A percentile compares a stretch with the other conserved stretches of the same genome.
Evolutionary conservation across 139 green algal genomes (phyloP).

Genomic region (Desmodesmus armatus): DNA sequence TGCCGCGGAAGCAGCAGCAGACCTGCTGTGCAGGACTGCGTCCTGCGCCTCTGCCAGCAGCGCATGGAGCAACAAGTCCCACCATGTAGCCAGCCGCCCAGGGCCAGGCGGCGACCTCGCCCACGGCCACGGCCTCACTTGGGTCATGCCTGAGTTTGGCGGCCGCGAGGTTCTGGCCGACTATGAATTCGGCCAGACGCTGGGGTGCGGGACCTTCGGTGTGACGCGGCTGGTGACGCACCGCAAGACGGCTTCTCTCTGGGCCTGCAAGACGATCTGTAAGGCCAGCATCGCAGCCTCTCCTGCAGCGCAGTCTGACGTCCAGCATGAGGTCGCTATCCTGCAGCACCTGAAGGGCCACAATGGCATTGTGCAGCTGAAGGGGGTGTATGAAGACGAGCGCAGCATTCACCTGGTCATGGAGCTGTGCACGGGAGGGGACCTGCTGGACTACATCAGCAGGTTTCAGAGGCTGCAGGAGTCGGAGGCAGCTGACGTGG

Average conservation of each 20-base stretch:
- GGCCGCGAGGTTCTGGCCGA: constrained; percentile 39
- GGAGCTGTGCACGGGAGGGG: constrained; percentile 92
- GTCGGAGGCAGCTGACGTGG: constrained; percentile 41
- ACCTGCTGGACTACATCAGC: constrained; percentile 92
- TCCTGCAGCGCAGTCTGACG: constrained; percentile 48
- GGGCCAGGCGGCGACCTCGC: background rate
- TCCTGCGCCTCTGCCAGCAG: background rate
- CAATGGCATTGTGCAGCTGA: constrained; percentile 55
- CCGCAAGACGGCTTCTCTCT: constrained; percentile 46
- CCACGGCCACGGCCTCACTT: background rate
- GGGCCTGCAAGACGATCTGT: constrained; percentile 81
- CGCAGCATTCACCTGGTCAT: constrained; percentile 87
- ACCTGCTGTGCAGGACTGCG: no score
- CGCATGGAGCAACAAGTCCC: constrained; percentile 13
- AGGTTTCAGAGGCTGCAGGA: constrained; percentile 39
- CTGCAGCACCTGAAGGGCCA: constrained; percentile 59
- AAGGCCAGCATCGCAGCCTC: constrained; percentile 67
- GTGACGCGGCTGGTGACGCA: constrained; percentile 52
- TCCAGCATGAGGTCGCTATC: constrained; percentile 81
- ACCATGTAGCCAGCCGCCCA: background rate
- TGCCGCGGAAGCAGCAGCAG: background rate
- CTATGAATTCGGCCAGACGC: constrained; percentile 49
- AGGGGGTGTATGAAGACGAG: constrained; percentile 82
- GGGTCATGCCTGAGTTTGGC: constrained; percentile 27
- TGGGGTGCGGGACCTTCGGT: constrained; percentile 60